These are phyloP conservation scores for Cokeromyces recurvatus DNA, from an alignment of 371 early-diverging fungal genomes.

Conservation along the genomic window DNA sequence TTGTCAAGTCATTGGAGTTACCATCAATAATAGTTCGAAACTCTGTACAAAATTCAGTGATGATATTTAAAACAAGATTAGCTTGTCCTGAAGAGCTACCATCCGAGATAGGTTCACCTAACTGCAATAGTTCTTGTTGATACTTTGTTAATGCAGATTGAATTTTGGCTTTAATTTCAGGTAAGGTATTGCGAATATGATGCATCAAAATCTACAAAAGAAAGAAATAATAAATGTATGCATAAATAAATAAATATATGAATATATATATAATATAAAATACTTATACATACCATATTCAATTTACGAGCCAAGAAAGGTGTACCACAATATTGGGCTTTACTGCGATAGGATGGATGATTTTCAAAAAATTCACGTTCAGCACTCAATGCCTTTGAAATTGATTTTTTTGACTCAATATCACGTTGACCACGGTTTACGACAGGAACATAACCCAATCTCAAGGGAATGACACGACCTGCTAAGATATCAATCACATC, in stretches of 20 bases:
- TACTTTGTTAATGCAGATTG: slow-evolving; percentile 79
- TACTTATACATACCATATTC: no score
- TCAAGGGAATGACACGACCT: slow-evolving; percentile 92
- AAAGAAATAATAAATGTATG: no score
- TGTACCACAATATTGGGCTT: slow-evolving; percentile 98
- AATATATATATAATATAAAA: no score
- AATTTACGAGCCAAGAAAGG: slow-evolving; percentile 95
- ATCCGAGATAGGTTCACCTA: slow-evolving; percentile 87
- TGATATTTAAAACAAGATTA: slow-evolving; percentile 87
- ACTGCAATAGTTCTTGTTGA: slow-evolving; percentile 73
- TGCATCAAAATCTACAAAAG: slow-evolving; percentile 98
- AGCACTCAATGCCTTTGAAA: slow-evolving; percentile 79
- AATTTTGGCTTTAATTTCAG: slow-evolving; percentile 97
- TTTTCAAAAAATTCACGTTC: slow-evolving; percentile 93
- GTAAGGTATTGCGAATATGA: slow-evolving; percentile 93
- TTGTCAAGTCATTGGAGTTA: slow-evolving; percentile 86
- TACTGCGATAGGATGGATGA: slow-evolving; percentile 91
- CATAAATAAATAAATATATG: no score
- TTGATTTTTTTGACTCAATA: slow-evolving; percentile 89
- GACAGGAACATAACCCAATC: slow-evolving; percentile 92
- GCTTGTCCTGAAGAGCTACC: slow-evolving; percentile 48
- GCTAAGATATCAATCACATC: slow-evolving; percentile 98
- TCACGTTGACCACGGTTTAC: slow-evolving; percentile 97
- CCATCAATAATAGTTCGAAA: slow-evolving; percentile 94
- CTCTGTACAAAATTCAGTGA: slow-evolving; percentile 96